Evolutionary conservation across 2,329 filamentous ascomycete species (phyloP).

Genomic region (Neophaeococcomyces aloes): DNA sequence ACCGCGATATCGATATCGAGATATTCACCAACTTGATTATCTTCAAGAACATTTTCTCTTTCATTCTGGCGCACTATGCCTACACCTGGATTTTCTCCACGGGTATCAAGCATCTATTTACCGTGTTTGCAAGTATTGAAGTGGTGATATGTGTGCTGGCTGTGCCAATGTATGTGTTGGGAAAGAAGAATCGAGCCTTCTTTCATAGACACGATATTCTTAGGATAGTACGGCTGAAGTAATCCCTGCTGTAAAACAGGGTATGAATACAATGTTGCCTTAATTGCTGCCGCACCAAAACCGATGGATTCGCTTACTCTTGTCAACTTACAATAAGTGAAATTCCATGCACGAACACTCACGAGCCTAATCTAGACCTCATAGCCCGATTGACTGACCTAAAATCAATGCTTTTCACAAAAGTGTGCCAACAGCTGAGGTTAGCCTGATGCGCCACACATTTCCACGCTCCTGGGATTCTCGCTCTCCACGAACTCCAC

Average conservation of each 20-base stretch:
- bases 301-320: not conserved
- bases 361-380: not conserved
- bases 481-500: no score
- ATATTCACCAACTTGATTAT: conserved; percentile 81
- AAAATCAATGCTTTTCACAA: no score
- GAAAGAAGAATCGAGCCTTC: conserved; percentile 65
- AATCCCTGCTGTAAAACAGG: not conserved
- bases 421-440: no score
- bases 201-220: conserved; percentile 67
- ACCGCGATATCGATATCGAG: conserved; percentile 79
- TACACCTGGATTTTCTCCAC: conserved; percentile 65
- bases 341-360: not conserved
- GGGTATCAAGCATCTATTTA: conserved; percentile 53
- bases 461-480: no score
- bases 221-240: conserved; percentile 34
- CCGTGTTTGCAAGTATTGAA: conserved; percentile 64
- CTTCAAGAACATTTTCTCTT: conserved; percentile 92
- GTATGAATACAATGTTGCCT: no score
- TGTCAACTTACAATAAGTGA: not conserved
- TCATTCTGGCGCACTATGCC: conserved; percentile 70
- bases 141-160: conserved; percentile 63
- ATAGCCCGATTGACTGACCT: not conserved
- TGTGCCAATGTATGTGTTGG: conserved; percentile 66
- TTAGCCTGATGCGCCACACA: no score
- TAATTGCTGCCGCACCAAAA: no score